Evolutionary conservation across 2,329 filamentous ascomycete species (phyloP), one percentile per base, ranked within the genome.

Genomic region (Fusarium redolens): DNA sequence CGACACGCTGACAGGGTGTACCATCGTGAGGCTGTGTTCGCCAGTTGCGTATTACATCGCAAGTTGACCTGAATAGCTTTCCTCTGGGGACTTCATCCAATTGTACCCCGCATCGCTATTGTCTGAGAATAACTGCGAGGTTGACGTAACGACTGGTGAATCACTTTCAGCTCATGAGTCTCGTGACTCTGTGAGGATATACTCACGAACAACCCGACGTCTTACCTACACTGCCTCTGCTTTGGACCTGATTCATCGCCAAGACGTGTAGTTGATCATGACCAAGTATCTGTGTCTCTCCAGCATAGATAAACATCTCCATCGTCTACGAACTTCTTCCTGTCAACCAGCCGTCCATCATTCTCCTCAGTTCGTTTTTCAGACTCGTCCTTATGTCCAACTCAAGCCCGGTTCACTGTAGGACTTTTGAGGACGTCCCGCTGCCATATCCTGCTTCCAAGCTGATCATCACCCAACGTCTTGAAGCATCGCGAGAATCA

Each of bases 361-460:
- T 22, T 47, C 25, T 44, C 33, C n/a, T 35, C 48, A 68, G 38
- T 30, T 51, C 41, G 37, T 35, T 61, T 44, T 47, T 48, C 60
- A 33, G 41, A 63, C 43, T 54, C 28, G 41, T 54, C 52, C 64
- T 74, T 62, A 79, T 79, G 77, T 77, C 75, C 61, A 48, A 60
- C 33, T 30, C 50, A 38, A 57, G 63, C 30, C 69, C 66, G 40
- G 35, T 75, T 33, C 59, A 33, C 18, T 65, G 68, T 61, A 75
- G 74, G 69, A 81, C 75, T 47, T 78, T 79, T n/a, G 71, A 78
- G 52, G 71, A 74, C 54, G 78, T 74, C 44, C 73, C 79, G 44
- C 79, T 88, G 22, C 86, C 86, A 5, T 75, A 78, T 48, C 84
- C 86, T 5, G 86, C 86, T 17, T 82, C 81, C 5, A 85, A 84